These are phyloP conservation scores for Xylaria bambusicola DNA, from an alignment of 495 filamentous ascomycete species.

Conservation along the genomic window DNA sequence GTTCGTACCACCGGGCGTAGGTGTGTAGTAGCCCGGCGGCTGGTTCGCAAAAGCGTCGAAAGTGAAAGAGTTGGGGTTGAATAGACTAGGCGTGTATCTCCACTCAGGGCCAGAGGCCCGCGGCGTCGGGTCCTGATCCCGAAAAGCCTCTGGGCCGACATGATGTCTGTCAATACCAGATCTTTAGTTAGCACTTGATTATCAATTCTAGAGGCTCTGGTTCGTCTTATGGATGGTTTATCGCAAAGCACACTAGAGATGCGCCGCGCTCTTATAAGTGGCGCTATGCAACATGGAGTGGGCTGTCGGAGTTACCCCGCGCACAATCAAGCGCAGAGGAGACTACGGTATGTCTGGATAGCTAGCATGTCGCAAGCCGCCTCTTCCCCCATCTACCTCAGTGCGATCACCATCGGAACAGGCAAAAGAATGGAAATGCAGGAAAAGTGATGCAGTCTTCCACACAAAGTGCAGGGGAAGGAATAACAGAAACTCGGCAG, in stretches of 20 bases:
- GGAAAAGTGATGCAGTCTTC: neutral
- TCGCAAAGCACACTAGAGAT: neutral
- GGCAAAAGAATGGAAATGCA: slow-evolving; percentile 8
- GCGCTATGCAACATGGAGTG: neutral
- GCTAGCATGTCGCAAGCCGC: neutral
- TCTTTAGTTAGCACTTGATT: neutral
- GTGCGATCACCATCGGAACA: neutral
- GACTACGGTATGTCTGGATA: too few relatives aligned
- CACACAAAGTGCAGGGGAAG: neutral
- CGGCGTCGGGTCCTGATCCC: slow-evolving; percentile 79
- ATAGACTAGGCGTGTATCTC: slow-evolving; percentile 83
- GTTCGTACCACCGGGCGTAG: slow-evolving; percentile 82
- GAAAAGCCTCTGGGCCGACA: slow-evolving; percentile 54
- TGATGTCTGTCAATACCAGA: slow-evolving; percentile 35
- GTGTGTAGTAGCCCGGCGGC: slow-evolving; percentile 81
- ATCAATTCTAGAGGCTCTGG: neutral
- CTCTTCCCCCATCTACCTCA: too few relatives aligned
- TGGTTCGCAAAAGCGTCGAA: slow-evolving; percentile 79
- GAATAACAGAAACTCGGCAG: neutral
- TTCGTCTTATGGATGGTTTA: neutral
- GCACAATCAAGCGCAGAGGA: neutral
- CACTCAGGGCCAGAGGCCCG: slow-evolving; percentile 74
- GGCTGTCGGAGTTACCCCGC: slow-evolving; percentile 9
- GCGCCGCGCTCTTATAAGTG: slow-evolving; percentile 17
- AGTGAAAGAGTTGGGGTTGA: slow-evolving; percentile 81